Evolutionary conservation across 345 rosid species (phyloP).

Genomic region (Hibiscus tridactylites): DNA sequence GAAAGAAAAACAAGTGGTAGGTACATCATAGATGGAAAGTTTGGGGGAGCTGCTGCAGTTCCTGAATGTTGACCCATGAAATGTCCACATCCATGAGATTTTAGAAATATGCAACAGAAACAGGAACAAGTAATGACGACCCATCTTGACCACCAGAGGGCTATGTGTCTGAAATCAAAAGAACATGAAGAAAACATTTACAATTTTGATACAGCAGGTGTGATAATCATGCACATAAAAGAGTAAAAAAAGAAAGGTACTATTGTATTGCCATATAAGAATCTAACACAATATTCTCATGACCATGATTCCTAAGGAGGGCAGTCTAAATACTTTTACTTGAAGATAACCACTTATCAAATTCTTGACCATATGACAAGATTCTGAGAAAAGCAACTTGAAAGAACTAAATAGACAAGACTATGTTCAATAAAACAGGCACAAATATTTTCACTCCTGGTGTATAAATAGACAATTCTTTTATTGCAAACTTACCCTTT

Average conservation of each 20-base stretch:
- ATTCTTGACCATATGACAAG: neutral
- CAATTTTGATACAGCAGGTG: neutral
- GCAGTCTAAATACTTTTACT: neutral
- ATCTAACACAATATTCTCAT: neutral
- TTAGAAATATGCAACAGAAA: neutral
- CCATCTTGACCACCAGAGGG: neutral
- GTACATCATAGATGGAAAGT: neutral
- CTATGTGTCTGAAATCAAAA: neutral
- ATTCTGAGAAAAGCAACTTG: neutral
- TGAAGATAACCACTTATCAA: neutral
- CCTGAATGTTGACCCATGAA: neutral
- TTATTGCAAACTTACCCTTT: conserved; percentile 11
- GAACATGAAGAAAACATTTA: neutral
- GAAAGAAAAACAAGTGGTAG: neutral
- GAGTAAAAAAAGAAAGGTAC: neutral
- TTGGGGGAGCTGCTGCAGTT: neutral
- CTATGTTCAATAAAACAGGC: neutral
- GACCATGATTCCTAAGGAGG: neutral
- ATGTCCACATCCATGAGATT: neutral
- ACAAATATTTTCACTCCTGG: no score
- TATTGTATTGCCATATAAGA: neutral
- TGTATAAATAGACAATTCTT: neutral
- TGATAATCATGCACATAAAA: neutral
- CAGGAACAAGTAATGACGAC: neutral
- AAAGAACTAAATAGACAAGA: neutral